Base-by-base conservation (phyloP, 163 green algal genomes). In the Trebouxia gelatinosa region DNA sequence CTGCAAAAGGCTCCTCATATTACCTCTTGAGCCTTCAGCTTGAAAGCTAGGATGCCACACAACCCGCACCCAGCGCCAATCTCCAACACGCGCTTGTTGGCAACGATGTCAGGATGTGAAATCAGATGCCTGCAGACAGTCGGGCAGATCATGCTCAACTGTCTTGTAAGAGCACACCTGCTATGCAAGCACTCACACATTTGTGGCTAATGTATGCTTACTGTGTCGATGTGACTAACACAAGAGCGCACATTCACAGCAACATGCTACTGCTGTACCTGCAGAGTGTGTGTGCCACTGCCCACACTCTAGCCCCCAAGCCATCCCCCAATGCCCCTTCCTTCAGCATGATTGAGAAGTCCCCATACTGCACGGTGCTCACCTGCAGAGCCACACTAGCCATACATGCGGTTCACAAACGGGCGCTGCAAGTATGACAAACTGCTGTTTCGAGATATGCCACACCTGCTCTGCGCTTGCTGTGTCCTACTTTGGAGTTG, bases 241-340 rank as follows among this genome's bases (percentile, higher is more conserved):
- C n/a, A n/a, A n/a, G n/a, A n/a, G n/a, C n/a, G n/a, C n/a, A n/a
- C n/a, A n/a, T n/a, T n/a, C n/a, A n/a, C n/a, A n/a, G n/a, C n/a
- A n/a, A n/a, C n/a, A n/a, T n/a, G n/a, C n/a, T n/a, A n/a, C n/a
- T n/a, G n/a, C n/a, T n/a, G 19, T 58, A 92, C 87, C 78, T 88
- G 81, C 85, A 89, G 16, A 93, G 62, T 1, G 85, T 85, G 82
- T 94, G 88, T 11, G 87, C 86, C 4, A 93, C 84, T 16, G 81
- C 80, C 90, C 92, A 95, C n/a, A 97, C 83, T 34, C 89, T 88
- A 5, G 92, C 90, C 1, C 93, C 93, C n/a, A 97, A 82, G 4
- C 93, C 93, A 76, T 97, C 92, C 4, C 86, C 87, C 16, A 97
- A 85, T 6, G 89, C 78, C 0, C 90, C 92, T 85, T 97, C 89